These are phyloP conservation scores for Neurospora sp. DNA, from an alignment of 495 filamentous ascomycete species.

Conservation along the genomic window DNA sequence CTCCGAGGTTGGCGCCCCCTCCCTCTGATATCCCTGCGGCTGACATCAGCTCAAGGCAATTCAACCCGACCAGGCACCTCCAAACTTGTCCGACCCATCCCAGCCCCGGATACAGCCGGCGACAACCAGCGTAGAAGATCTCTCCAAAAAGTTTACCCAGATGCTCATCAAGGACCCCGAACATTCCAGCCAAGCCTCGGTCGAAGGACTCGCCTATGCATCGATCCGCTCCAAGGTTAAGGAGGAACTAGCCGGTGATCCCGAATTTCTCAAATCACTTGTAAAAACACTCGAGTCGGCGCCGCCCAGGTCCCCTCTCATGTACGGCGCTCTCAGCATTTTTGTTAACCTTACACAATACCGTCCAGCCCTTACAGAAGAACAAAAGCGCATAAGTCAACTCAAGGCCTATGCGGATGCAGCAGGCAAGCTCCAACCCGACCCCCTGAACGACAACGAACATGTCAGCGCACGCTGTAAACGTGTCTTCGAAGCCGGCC, in stretches of 20 bases:
- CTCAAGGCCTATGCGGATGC: slow-evolving; percentile 90
- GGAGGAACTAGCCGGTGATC: slow-evolving; percentile 61
- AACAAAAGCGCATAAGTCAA: slow-evolving; percentile 81
- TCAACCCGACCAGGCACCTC: slow-evolving; percentile 19
- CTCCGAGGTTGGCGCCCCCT: slow-evolving; percentile 4
- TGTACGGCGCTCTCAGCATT: slow-evolving; percentile 78
- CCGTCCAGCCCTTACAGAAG: slow-evolving; percentile 68
- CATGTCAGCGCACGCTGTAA: slow-evolving; percentile 69
- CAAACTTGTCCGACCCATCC: slow-evolving; percentile 30
- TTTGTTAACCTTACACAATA: slow-evolving; percentile 76
- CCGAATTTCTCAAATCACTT: slow-evolving; percentile 53
- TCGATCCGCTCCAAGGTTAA: slow-evolving; percentile 76
- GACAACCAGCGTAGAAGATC: slow-evolving; percentile 52
- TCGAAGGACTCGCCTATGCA: slow-evolving; percentile 90
- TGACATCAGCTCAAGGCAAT: slow-evolving; percentile 46
- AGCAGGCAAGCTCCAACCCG: slow-evolving; percentile 49
- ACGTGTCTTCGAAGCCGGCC: slow-evolving; percentile 61
- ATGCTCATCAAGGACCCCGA: slow-evolving; percentile 57
- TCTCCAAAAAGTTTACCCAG: slow-evolving; percentile 67
- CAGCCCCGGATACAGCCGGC: slow-evolving; percentile 35
- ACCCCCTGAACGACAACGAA: slow-evolving; percentile 62
- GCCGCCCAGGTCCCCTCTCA: slow-evolving; percentile 52
- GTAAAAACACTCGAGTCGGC: slow-evolving; percentile 53
- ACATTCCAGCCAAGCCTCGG: slow-evolving; percentile 49
- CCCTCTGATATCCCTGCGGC: slow-evolving; percentile 24